These are phyloP conservation scores for Teunomyces pallodes DNA, from an alignment of 805 yeast genomes.

Conservation along the genomic window DNA sequence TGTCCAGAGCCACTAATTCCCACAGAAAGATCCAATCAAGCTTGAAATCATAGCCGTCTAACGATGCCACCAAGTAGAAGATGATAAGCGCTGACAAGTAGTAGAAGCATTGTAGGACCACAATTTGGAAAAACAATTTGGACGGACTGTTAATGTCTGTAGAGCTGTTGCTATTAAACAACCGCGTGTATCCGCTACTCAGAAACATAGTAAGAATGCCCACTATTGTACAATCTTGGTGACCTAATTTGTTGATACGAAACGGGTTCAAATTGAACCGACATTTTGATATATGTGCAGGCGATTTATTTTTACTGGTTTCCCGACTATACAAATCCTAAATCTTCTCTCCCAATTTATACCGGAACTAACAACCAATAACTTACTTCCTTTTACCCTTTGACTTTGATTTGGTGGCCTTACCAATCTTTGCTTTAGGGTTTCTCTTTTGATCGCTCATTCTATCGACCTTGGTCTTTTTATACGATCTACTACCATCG, in stretches of 20 bases:
- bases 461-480: slow-evolving; percentile 79
- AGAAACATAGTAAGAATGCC: background rate
- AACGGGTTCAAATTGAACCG: background rate
- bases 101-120: slow-evolving; percentile 74
- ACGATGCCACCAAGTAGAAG: slow-evolving; percentile 60
- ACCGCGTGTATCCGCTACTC: slow-evolving; percentile 21
- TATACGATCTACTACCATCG: slow-evolving; percentile 55
- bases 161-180: slow-evolving; percentile 22
- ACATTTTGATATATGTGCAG: background rate
- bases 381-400: slow-evolving; percentile 3
- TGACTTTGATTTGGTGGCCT: slow-evolving; percentile 4
- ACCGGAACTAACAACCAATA: too few relatives aligned
- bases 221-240: background rate
- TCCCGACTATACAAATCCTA: background rate
- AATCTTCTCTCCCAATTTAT: too few relatives aligned
- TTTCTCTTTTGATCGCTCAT: slow-evolving; percentile 45
- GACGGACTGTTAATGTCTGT: slow-evolving; percentile 33
- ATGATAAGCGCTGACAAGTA: slow-evolving; percentile 68
- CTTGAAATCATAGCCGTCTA: slow-evolving; percentile 69
- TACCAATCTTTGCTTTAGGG: slow-evolving; percentile 12
- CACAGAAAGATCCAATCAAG: slow-evolving; percentile 78
- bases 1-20: slow-evolving; percentile 68
- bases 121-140: slow-evolving; percentile 59
- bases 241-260: background rate
- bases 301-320: background rate